A percentile compares a stretch with the other conserved stretches of the same genome.
Evolutionary conservation across 495 filamentous ascomycete genomes (phyloP).

Genomic region (Tuber borchii): DNA sequence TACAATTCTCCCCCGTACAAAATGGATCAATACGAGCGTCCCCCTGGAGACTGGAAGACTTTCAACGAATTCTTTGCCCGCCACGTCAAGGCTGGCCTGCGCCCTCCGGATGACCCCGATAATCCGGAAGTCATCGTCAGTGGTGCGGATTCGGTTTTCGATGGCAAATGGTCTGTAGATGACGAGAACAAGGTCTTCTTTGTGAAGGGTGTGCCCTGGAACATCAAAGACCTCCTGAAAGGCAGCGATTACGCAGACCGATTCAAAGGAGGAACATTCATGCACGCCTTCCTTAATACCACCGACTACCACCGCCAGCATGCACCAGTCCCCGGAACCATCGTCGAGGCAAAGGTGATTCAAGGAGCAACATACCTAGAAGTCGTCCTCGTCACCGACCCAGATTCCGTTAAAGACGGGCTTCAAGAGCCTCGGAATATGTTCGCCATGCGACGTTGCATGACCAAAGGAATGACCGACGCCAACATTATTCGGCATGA

Average conservation of each 20-base stretch:
- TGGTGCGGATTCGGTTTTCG: slow-evolving; percentile 38
- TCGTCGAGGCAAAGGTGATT: slow-evolving; percentile 42
- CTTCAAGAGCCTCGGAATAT: slow-evolving; percentile 7
- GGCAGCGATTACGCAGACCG: slow-evolving; percentile 21
- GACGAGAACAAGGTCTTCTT: slow-evolving; percentile 26
- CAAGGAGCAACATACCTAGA: slow-evolving; percentile 38
- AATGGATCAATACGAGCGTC: slow-evolving; percentile 30
- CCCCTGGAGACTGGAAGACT: slow-evolving; percentile 36
- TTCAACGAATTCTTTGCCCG: slow-evolving; percentile 44
- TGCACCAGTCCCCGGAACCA: slow-evolving; percentile 35
- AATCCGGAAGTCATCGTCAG: slow-evolving; percentile 34
- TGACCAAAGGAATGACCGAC: slow-evolving; percentile 19
- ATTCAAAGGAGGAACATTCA: slow-evolving; percentile 38
- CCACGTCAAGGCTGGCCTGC: slow-evolving; percentile 29
- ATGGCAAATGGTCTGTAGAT: slow-evolving; percentile 26
- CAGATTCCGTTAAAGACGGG: background rate
- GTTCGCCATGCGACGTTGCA: slow-evolving; percentile 20
- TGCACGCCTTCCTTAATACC: slow-evolving; percentile 42
- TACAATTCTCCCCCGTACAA: slow-evolving; percentile 30
- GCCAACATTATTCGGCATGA: slow-evolving; percentile 21
- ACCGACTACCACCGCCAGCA: slow-evolving; percentile 43
- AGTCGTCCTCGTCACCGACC: slow-evolving; percentile 19
- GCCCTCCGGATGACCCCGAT: slow-evolving; percentile 24
- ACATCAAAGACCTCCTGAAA: slow-evolving; percentile 35
- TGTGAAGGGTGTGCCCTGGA: slow-evolving; percentile 41